Evolutionary conservation across 2,329 filamentous ascomycete species (phyloP), one percentile per base, ranked within the genome.

Genomic region (Endoconidiophora polonica): DNA sequence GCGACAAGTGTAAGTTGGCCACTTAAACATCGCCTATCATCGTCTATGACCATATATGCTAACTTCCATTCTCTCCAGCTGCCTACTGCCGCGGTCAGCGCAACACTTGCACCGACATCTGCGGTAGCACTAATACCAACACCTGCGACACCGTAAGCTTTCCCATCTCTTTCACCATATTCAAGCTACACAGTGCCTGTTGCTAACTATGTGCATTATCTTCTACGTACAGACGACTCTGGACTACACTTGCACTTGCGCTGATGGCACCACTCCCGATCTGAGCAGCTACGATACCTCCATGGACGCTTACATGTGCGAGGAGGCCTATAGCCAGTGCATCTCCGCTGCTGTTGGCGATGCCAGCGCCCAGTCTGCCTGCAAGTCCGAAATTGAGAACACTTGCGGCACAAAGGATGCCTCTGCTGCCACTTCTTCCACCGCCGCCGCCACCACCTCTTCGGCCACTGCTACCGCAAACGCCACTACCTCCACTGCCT

Each of bases 271-370:
- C 57, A 67, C 66, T 44, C 63, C 65, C 5, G 70, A 69, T 52
- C 67, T 77, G 43, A 63, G 74, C 60, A 67, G 70, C 60, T 77
- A 74, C 63, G 57, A 54, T 45, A 67, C 75, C 64, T 74, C 72
- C 2, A 62, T 77, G 56, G 67, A 68, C 44, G 67, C 63, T 51
- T 75, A 71, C 58, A 68, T 74, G 58, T 78, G 74, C 66, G 23
- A 68, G 51, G 53, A 65, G 53, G 68, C 72, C 39, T 74, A 65
- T 60, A 54, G 58, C 23, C 61, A 70, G 53, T 78, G 74, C 63
- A 73, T 68, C 56, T 42, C 38, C 2, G 52, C 59, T 43, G 67
- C 70, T 58, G 62, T 64, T 24, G 64, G 64, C 59, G 63, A 68
- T 58, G 57, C 62, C 18, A 57, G 55, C 7, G 68, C 59, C 39